Base-by-base conservation (phyloP, 2,329 filamentous ascomycete genomes). In the Pestalotiopsis sp. region DNA sequence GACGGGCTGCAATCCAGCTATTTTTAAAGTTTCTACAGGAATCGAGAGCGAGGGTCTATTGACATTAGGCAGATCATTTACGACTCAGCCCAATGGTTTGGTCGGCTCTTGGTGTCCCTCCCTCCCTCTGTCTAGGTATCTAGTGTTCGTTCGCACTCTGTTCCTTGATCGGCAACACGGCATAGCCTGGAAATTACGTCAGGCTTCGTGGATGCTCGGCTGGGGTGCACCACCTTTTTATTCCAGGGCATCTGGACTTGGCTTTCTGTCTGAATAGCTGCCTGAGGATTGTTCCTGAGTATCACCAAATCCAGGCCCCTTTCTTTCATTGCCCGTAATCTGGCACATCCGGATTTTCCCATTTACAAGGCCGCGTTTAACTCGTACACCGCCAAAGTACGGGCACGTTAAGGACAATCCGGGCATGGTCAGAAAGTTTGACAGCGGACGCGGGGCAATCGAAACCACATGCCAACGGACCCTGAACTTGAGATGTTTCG, bases 121-220 rank as follows among this genome's bases (percentile, higher is more conserved):
- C 45, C 45, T 45, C 41, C 13, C 41, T 23, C 45, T 20, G 6
- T 52, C 31, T 9, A 36, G 31, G 31, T 36, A 36, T 31, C 31
- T 31, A 31, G n/a, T 25, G 59, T 40, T n/a, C n/a, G 27, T 56
- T 20, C 49, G 14, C 49, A 17, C 49, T 56, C 49, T 11, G 12
- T 52, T 64, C 40, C 61, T 20, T 38, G 59, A 62, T 62, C 59
- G 59, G 59, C 59, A 62, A 41, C 61, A 49, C 61, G 61, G 61
- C 61, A 64, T 31, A 64, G 61, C 61, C 61, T 49, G 36, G 61
- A 52, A 52, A 64, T 64, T 64, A 64, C 61, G 61, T 64, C 61
- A 64, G 41, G 61, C 61, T 25, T 64, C 20, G 38, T 23, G 36
- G 61, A 14, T 62, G 59, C 59, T 36, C n/a, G 25, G 31, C 27